These are phyloP conservation scores for Solanum verrucosum DNA, from an alignment of 257 asterid genomes.

Conservation along the genomic window DNA sequence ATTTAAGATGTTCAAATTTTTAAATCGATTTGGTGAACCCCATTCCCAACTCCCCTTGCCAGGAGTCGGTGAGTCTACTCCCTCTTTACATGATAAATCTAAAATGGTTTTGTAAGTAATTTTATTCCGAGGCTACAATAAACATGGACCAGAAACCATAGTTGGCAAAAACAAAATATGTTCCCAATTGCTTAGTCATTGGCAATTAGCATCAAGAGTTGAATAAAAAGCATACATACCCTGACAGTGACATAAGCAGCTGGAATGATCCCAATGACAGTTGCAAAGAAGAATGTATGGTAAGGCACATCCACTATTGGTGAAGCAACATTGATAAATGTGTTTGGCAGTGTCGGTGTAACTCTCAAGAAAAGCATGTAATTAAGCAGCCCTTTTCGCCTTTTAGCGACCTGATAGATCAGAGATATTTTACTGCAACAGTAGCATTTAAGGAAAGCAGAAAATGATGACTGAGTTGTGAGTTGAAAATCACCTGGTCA, in stretches of 20 bases:
- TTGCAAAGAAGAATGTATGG: constrained; percentile 78
- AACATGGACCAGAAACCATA: background rate
- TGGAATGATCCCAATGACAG: constrained; percentile 82
- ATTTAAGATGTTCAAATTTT: background rate
- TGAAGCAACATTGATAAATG: constrained; percentile 89
- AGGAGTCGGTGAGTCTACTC: background rate
- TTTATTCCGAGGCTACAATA: background rate
- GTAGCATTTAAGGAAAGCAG: background rate
- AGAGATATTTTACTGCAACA: background rate
- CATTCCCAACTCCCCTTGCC: background rate
- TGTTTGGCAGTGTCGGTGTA: constrained; percentile 92
- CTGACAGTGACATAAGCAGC: constrained; percentile 91
- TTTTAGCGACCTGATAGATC: constrained; percentile 59
- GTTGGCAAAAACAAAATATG: background rate
- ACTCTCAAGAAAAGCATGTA: constrained; percentile 95
- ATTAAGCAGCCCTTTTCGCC: constrained; percentile 64
- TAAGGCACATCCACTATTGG: constrained; percentile 92
- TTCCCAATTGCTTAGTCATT: background rate
- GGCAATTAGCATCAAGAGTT: background rate
- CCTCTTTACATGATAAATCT: background rate
- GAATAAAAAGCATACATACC: constrained; percentile 34
- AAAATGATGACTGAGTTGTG: background rate
- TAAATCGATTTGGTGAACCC: background rate
- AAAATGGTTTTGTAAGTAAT: background rate
- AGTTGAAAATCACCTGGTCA: constrained; percentile 47